Evolutionary conservation across 2,329 filamentous ascomycete genomes (phyloP).

Genomic region (Colletotrichum acutatum): DNA sequence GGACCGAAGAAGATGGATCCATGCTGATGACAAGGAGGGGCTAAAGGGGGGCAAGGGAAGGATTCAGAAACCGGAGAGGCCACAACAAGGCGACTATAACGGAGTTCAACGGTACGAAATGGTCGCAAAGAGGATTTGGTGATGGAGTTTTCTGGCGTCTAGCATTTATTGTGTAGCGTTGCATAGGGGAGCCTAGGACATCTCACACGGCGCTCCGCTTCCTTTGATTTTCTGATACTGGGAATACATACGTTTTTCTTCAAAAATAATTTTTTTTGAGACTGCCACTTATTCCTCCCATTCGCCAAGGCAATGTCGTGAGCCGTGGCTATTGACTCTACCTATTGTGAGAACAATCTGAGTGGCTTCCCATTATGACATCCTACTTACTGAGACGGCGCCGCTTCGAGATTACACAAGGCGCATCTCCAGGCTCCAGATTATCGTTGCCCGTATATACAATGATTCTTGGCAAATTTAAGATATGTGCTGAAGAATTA

Average conservation of each 20-base stretch:
- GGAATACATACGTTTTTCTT: background rate
- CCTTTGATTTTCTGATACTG: background rate
- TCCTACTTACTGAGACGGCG: too few species aligned
- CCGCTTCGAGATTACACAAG: too few species aligned
- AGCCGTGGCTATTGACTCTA: too few species aligned
- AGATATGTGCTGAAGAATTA: too few species aligned
- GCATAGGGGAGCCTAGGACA: background rate
- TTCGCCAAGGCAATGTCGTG: too few species aligned
- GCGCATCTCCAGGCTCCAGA: too few species aligned
- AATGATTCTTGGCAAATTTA: too few species aligned
- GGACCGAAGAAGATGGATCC: constrained; percentile 86
- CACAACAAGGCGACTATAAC: constrained; percentile 61
- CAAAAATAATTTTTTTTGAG: too few species aligned
- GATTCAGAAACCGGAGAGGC: constrained; percentile 68
- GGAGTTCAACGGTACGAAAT: constrained; percentile 87
- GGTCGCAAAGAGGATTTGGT: constrained; percentile 98
- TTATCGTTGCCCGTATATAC: too few species aligned
- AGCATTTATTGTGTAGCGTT: background rate
- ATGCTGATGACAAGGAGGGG: constrained; percentile 83
- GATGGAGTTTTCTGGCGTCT: constrained; percentile 30
- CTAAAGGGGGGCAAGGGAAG: constrained; percentile 64
- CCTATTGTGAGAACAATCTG: too few species aligned
- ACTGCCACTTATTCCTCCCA: too few species aligned
- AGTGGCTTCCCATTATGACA: too few species aligned
- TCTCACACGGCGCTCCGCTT: background rate